Evolutionary conservation across 1,284 basidiomycete species (phyloP), one percentile per base, ranked within the genome.

Genomic region (Sanguinoderma infundibulare): DNA sequence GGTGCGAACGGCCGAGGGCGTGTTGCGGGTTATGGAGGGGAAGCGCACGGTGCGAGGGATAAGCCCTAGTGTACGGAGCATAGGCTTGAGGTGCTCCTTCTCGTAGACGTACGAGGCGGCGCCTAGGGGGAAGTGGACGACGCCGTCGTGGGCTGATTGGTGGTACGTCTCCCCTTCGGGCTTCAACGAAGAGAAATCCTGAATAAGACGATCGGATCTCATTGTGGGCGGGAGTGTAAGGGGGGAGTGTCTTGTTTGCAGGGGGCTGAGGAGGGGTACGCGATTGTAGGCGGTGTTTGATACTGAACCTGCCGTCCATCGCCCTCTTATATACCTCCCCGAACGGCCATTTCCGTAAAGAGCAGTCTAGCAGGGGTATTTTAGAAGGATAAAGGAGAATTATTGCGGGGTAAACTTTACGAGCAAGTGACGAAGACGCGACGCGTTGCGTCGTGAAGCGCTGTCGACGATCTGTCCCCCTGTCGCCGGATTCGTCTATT

Each of bases 61-160:
- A 51, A 64, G 57, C 6, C 63, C 63, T 20, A 64, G 57, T 30
- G 49, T 26, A 34, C 57, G 63, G 3, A 64, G 59, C 40, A 59
- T 24, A 9, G 59, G 57, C 51, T 61, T 64, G 17, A 20, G 34
- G 57, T 59, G 34, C 34, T 54, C 58, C 28, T 57, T 53, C 57
- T 60, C 53, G 53, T 44, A 67, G 20, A 65, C 46, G 61, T 67
- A 67, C 22, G 60, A 52, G 5, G 57, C 65, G 26, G 53, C 58
- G 20, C 65, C 65, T 34, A 65, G 61, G 4, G 65, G 63, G 51
- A 63, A 52, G 30, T 64, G 65, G 28, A 67, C 65, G 22, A 60
- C 24, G 40, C 63, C 65, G 53, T 67, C 63, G 61, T 67, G 65
- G 24, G 12, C 5, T 10, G 53, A 36, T n/a, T 10, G 10, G 32